Conservation (phyloP, 2,329 filamentous ascomycete genomes). For the Epichloe gansuensis region DNA sequence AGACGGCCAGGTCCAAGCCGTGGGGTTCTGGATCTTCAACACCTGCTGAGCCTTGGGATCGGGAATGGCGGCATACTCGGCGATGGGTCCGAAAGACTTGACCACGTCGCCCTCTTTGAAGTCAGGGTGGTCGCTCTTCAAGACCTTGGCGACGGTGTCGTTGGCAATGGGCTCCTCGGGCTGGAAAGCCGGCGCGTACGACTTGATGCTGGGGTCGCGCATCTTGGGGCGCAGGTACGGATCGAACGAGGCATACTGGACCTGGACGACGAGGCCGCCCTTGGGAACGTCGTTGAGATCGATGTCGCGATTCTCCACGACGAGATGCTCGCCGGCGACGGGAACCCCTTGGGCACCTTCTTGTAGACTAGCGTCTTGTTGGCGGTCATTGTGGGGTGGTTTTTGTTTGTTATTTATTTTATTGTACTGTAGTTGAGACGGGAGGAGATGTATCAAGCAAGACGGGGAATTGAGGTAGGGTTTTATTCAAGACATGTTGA, state of each 20-base stretch:
- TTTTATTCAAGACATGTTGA: neutral
- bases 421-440: too few relatives aligned
- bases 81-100: slow-evolving; percentile 42
- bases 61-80: slow-evolving; percentile 54
- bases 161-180: slow-evolving; percentile 54
- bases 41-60: slow-evolving; percentile 29
- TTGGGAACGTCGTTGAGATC: slow-evolving; percentile 50
- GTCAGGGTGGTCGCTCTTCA: slow-evolving; percentile 52
- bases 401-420: too few relatives aligned
- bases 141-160: slow-evolving; percentile 50
- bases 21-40: slow-evolving; percentile 55
- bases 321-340: slow-evolving; percentile 61
- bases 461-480: neutral
- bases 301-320: slow-evolving; percentile 52
- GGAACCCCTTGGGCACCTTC: slow-evolving; percentile 51
- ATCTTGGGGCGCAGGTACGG: slow-evolving; percentile 77
- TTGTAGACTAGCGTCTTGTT: slow-evolving; percentile 74
- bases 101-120: slow-evolving; percentile 60
- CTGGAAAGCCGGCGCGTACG: slow-evolving; percentile 41
- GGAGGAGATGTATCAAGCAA: neutral
- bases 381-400: slow-evolving; percentile 19
- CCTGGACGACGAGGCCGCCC: slow-evolving; percentile 56
- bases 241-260: slow-evolving; percentile 66
- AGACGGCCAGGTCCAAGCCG: slow-evolving; percentile 52
- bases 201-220: slow-evolving; percentile 51